These are phyloP conservation scores for Rhazya stricta DNA, from an alignment of 257 asterid genomes.

Conservation along the genomic window DNA sequence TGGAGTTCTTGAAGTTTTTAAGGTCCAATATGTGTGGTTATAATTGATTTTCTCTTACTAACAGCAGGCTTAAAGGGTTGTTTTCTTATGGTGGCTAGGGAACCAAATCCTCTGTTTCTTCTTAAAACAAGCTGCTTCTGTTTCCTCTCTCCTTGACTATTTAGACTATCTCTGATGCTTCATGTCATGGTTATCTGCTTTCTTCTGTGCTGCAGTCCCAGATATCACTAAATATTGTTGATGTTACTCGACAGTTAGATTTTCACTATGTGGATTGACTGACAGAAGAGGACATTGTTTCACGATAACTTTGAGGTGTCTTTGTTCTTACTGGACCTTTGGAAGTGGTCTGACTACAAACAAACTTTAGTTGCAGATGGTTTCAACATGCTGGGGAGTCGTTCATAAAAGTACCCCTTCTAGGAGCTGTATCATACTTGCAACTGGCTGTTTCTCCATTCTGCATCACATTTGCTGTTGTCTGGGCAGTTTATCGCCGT, in stretches of 20 bases:
- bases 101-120: neutral
- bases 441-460: conserved; percentile 83
- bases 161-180: neutral
- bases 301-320: neutral
- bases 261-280: neutral
- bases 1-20: neutral
- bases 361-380: conserved; percentile 80
- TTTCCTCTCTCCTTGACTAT: neutral
- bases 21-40: neutral
- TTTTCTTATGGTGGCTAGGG: neutral
- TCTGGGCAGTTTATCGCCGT: conserved; percentile 85
- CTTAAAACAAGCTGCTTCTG: neutral
- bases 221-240: neutral
- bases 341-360: conserved; percentile 25
- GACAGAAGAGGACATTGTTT: neutral
- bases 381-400: conserved; percentile 66
- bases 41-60: neutral
- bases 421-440: conserved; percentile 84
- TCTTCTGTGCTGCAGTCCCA: conserved; percentile 9
- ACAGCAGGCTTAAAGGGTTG: neutral
- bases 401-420: conserved; percentile 62
- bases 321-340: conserved; percentile 13
- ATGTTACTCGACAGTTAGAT: conserved; percentile 1
- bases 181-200: neutral
- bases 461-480: conserved; percentile 82